Evolutionary conservation across 2,329 filamentous ascomycete species (phyloP), one percentile per base, ranked within the genome.

Genomic region (Neurospora crassa): DNA sequence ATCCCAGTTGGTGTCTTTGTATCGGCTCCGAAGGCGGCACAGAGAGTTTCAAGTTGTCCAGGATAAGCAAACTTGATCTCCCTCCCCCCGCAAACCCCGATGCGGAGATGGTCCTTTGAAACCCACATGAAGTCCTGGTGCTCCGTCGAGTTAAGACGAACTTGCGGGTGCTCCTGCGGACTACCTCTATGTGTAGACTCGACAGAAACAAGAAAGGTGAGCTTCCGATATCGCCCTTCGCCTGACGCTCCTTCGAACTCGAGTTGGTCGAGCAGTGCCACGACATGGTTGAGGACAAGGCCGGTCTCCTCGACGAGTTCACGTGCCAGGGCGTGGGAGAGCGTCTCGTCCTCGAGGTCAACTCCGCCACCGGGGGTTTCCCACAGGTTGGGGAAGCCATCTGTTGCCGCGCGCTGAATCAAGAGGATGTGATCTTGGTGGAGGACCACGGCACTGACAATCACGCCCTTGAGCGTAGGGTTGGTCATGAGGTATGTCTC

Each of bases 221-320:
- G 45, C 71, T 75, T 76, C 10, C 73, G 67, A 63, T 72, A 74
- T 0, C 67, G 45, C 1, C 53, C 70, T 16, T 67, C 40, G 0
- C 68, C 7, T 2, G 53, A 63, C 2, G 53, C 24, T 10, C 70
- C 71, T 1, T 69, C 70, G 59, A 72, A 76, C 67, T 76, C 73
- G 2, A 68, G 37, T 20, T 14, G 11, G 10, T 53, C 68, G 18
- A 67, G 63, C 16, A 74, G 53, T 0, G 68, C 67, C 5, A 59
- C 24, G 0, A 74, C 45, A 2, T 63, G 68, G 1, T 24, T 47
- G 20, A 73, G 67, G 1, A 6, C n/a, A 12, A 76, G 42, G 8
- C 75, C 74, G 0, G 74, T 75, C 41, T 76, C 75, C 37, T 76
- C 75, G 5, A 14, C 20, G 10, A 75, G 70, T 63, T 76, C 75